A percentile compares a stretch with the other conserved stretches of the same genome.
Conservation (phyloP, 2,329 filamentous ascomycete genomes). For the Podosphaera fusca region DNA sequence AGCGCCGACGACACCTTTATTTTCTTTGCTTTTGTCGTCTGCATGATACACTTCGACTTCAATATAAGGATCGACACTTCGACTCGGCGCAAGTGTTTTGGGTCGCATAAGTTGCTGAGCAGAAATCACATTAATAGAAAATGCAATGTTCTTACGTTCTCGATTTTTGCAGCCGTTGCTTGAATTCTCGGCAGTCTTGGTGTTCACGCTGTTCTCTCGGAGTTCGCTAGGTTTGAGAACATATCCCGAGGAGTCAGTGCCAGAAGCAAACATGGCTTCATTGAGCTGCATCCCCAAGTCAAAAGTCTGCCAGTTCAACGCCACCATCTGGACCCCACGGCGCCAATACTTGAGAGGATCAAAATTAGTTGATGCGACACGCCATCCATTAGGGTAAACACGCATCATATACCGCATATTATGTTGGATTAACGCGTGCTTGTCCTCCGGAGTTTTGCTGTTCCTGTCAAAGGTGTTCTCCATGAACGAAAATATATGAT, state of each 20-base stretch:
- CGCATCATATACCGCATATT: conserved; percentile 84
- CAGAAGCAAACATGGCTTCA: conserved; percentile 88
- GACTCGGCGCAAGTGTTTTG: conserved; percentile 43
- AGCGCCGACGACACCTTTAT: conserved; percentile 43
- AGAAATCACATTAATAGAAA: conserved; percentile 73
- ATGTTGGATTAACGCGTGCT: conserved; percentile 62
- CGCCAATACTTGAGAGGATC: conserved; percentile 88
- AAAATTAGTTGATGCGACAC: conserved; percentile 78
- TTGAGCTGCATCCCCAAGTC: conserved; percentile 92
- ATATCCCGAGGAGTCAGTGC: conserved; percentile 69
- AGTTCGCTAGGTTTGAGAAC: conserved; percentile 80
- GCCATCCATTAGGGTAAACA: conserved; percentile 68
- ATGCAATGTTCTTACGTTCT: conserved; percentile 61
- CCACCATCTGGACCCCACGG: conserved; percentile 89
- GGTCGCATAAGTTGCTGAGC: conserved; percentile 85
- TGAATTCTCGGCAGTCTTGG: conserved; percentile 26
- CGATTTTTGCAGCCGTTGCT: conserved; percentile 35
- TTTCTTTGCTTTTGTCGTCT: conserved; percentile 80
- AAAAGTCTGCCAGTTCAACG: conserved; percentile 95
- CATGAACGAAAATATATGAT: conserved; percentile 89
- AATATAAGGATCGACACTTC: conserved; percentile 74
- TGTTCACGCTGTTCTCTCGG: conserved; percentile 42
- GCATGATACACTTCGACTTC: conserved; percentile 89
- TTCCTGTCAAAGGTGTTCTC: conserved; percentile 71
- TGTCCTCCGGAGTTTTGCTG: conserved; percentile 51